Evolutionary conservation across 2,329 filamentous ascomycete species (phyloP).

Genomic region (Clonostachys chloroleuca): DNA sequence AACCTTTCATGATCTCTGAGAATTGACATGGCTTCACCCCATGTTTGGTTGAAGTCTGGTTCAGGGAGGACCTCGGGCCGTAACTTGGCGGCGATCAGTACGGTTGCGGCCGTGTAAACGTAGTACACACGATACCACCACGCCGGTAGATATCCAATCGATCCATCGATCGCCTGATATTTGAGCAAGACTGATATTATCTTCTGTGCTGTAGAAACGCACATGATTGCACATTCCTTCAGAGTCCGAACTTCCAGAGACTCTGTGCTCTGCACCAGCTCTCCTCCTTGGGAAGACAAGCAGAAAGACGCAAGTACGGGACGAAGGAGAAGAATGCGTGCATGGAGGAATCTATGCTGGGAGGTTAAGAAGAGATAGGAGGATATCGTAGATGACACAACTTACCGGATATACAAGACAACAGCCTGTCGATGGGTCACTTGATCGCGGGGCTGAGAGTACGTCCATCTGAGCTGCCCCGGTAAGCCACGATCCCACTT

Average conservation of each 20-base stretch:
- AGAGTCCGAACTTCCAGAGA: conserved; percentile 18
- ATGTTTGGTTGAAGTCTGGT: conserved; percentile 16
- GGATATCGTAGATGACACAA: not conserved
- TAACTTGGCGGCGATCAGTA: conserved; percentile 26
- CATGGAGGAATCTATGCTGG: conserved; percentile 20
- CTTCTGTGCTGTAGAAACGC: conserved; percentile 22
- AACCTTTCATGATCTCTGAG: conserved; percentile 24
- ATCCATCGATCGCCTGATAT: conserved; percentile 20
- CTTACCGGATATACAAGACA: conserved; percentile 24
- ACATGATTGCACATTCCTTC: conserved; percentile 24
- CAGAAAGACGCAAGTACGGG: conserved; percentile 25
- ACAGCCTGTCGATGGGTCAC: conserved; percentile 21
- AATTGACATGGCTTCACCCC: conserved; percentile 23
- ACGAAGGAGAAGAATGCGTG: conserved; percentile 22
- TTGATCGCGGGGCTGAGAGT: conserved; percentile 10
- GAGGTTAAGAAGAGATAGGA: not conserved
- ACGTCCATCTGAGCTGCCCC: conserved; percentile 11
- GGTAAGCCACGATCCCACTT: conserved; percentile 22
- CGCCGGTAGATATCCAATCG: conserved; percentile 24
- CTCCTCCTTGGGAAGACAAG: conserved; percentile 6
- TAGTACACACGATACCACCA: conserved; percentile 34
- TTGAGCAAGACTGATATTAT: conserved; percentile 20
- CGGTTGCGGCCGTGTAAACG: conserved; percentile 25
- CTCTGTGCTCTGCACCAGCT: conserved; percentile 3
- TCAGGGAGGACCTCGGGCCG: conserved; percentile 21